A percentile compares a stretch with the other conserved stretches of the same genome.
phyloP scores from a whole-genome alignment of 139 green algal genomes.

The Micractinium sp. region DNA sequence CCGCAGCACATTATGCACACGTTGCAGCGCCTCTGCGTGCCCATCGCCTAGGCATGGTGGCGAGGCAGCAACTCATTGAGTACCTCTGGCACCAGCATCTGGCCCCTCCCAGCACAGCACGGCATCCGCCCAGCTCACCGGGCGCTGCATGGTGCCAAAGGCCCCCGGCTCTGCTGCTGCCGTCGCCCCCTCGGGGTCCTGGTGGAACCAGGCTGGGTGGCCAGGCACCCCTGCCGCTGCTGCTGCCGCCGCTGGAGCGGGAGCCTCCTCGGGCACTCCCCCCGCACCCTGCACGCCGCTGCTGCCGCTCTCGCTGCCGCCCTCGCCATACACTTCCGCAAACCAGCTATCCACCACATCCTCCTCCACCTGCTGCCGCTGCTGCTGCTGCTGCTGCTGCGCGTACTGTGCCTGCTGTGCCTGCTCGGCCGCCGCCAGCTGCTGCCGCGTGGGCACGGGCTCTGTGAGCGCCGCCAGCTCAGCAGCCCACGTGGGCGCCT shows the following conservation, averaged over 20 bases:
- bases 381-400: conserved; percentile 7
- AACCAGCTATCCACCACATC: background rate
- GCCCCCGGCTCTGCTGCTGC: background rate
- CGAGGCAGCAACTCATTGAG: too few relatives aligned
- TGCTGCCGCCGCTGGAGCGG: background rate
- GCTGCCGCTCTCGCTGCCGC: background rate
- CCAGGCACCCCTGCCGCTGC: background rate
- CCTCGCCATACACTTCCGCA: background rate
- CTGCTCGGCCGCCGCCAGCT: background rate
- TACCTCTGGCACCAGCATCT: background rate
- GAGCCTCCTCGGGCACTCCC: background rate
- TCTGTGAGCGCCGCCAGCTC: conserved; percentile 1
- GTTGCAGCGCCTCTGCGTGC: background rate
- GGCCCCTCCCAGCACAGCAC: background rate
- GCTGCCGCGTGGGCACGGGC: background rate
- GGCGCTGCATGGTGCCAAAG: background rate
- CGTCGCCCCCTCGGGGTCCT: background rate
- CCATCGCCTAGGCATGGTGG: background rate
- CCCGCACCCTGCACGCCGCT: background rate
- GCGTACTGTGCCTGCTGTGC: too few relatives aligned
- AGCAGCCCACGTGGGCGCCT: background rate
- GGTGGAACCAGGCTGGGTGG: background rate
- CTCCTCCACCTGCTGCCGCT: background rate
- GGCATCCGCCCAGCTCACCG: background rate
- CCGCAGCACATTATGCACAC: background rate